These are phyloP conservation scores for Aspergillus puulaauensis DNA, from an alignment of 2,329 filamentous ascomycete species.

Conservation along the genomic window DNA sequence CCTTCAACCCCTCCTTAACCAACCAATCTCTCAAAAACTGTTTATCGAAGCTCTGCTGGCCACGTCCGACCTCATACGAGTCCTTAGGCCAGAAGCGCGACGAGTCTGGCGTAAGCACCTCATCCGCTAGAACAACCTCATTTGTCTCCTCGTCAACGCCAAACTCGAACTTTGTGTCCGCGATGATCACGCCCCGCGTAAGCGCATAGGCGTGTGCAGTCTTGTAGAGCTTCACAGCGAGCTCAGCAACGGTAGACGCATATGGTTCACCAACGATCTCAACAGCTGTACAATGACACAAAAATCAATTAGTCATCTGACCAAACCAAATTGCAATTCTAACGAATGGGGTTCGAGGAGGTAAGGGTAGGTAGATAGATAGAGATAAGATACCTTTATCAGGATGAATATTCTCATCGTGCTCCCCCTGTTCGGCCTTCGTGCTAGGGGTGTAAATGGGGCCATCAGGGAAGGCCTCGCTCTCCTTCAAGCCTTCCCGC, in stretches of 20 bases:
- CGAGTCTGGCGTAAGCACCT: slow-evolving; percentile 80
- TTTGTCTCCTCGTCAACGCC: slow-evolving; percentile 64
- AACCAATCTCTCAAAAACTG: slow-evolving; percentile 83
- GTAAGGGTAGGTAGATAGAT: not conserved
- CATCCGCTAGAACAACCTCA: slow-evolving; percentile 74
- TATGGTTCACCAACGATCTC: slow-evolving; percentile 65
- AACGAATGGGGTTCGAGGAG: not conserved
- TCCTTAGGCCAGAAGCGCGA: slow-evolving; percentile 84
- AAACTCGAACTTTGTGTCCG: slow-evolving; percentile 77
- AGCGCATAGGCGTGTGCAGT: slow-evolving; percentile 45
- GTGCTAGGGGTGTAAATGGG: slow-evolving; percentile 80
- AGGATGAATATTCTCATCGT: slow-evolving; percentile 84
- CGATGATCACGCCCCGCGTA: slow-evolving; percentile 71
- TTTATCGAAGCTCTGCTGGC: slow-evolving; percentile 88
- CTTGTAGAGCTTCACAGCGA: slow-evolving; percentile 65
- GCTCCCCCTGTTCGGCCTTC: slow-evolving; percentile 75
- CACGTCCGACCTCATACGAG: slow-evolving; percentile 68
- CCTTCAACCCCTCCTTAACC: slow-evolving; percentile 69
- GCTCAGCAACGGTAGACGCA: slow-evolving; percentile 63
- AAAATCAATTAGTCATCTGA: not conserved
- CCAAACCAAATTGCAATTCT: not conserved
- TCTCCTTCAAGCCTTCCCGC: slow-evolving; percentile 67
- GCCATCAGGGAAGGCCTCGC: slow-evolving; percentile 63
- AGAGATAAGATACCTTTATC: slow-evolving; percentile 52
- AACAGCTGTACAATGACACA: slow-evolving; percentile 37